A percentile compares a stretch with the other conserved stretches of the same genome.
Conservation (phyloP, 164 flowering plant species). For the Vitis vinifera region DNA sequence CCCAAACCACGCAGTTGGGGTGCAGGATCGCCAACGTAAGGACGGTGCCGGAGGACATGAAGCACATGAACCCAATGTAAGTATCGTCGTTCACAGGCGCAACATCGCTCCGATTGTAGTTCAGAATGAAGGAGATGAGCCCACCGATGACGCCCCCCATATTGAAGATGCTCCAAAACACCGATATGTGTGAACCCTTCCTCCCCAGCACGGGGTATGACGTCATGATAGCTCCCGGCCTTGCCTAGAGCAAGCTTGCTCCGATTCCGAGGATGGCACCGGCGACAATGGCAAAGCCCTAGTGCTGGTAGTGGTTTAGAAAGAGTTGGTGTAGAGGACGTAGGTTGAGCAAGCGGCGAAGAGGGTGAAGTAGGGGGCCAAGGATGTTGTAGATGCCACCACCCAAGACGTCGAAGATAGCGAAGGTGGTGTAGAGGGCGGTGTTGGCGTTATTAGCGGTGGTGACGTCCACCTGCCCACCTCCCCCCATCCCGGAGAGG, state of each 20-base stretch:
- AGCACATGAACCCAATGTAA: conserved; percentile 84
- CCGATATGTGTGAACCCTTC: conserved; percentile 74
- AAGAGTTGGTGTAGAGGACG: too few species aligned
- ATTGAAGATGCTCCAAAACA: conserved; percentile 91
- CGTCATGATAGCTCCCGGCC: conserved; percentile 92
- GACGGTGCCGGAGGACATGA: conserved; percentile 67
- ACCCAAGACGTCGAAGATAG: too few species aligned
- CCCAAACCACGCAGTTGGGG: conserved; percentile 57
- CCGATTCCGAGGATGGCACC: conserved; percentile 85
- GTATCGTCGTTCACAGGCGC: conserved; percentile 80
- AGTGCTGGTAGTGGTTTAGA: too few species aligned
- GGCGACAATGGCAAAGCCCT: conserved; percentile 24
- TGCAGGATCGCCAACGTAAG: conserved; percentile 66
- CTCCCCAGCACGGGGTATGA: conserved; percentile 69
- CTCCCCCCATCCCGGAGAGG: too few species aligned
- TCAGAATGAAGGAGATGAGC: conserved; percentile 68
- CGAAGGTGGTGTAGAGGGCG: too few species aligned
- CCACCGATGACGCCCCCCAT: conserved; percentile 97
- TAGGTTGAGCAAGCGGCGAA: too few species aligned
- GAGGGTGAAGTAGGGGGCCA: too few species aligned
- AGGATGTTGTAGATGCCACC: too few species aligned
- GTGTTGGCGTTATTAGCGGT: too few species aligned
- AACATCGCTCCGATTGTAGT: conserved; percentile 57
- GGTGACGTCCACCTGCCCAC: too few species aligned
- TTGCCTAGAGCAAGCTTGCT: conserved; percentile 89